Conservation (phyloP, 306 rosid species). For the Potentilla sterilis region DNA sequence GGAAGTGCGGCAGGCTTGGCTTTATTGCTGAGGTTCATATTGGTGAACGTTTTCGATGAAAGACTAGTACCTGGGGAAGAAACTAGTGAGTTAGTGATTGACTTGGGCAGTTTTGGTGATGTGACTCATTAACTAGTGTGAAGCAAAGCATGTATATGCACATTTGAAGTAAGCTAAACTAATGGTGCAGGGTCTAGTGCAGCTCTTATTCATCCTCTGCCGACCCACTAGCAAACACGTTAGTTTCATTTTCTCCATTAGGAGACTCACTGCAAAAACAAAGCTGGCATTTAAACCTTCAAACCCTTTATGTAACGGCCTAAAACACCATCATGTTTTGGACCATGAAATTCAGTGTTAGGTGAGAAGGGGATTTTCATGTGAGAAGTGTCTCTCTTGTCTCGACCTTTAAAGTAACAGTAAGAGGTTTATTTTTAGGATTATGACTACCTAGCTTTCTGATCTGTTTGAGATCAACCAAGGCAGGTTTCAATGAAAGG, state of each 20-base stretch:
- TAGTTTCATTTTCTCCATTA: not conserved
- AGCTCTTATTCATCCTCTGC: not conserved
- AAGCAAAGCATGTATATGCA: not conserved
- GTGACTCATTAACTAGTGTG: not conserved
- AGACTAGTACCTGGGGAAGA: not conserved
- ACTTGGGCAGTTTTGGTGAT: not conserved
- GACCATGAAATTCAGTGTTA: not conserved
- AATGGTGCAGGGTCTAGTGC: not conserved
- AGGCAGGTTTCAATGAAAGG: conserved; percentile 3
- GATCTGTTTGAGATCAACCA: not conserved
- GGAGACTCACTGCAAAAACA: not conserved
- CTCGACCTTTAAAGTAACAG: not conserved
- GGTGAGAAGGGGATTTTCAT: not conserved
- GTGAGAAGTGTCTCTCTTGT: not conserved
- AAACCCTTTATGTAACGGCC: not conserved
- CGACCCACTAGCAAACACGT: not conserved
- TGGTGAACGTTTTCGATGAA: not conserved
- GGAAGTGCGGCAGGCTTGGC: not conserved
- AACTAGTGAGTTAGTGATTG: not conserved
- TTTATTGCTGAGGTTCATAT: not conserved
- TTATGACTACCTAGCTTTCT: not conserved
- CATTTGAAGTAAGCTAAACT: not conserved
- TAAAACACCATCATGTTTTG: not conserved
- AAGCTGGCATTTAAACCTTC: not conserved
- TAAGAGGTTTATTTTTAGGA: not conserved